These are phyloP conservation scores for Articulospora tetracladia DNA, from an alignment of 495 filamentous ascomycete genomes.

Conservation along the genomic window DNA sequence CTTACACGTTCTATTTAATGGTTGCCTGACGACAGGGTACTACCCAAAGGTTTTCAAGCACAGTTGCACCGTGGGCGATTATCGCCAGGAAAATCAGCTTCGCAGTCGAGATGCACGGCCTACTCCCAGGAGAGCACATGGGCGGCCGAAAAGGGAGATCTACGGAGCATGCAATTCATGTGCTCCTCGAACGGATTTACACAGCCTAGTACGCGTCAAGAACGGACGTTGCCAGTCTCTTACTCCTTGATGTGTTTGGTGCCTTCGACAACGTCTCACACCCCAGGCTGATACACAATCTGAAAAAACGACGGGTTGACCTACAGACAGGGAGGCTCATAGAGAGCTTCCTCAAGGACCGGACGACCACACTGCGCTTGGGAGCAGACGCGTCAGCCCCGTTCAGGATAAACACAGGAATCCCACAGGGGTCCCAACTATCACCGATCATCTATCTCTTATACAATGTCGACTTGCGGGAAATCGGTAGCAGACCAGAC, in stretches of 20 bases:
- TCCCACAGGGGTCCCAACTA: conserved; percentile 28
- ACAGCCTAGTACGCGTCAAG: conserved; percentile 19
- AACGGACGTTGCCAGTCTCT: neutral
- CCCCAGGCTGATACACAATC: conserved; percentile 2
- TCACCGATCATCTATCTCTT: conserved; percentile 29
- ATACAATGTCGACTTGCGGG: conserved; percentile 30
- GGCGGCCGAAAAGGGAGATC: conserved; percentile 21
- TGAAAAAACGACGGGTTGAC: conserved; percentile 2
- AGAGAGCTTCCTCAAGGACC: conserved; percentile 2
- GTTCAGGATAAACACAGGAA: neutral
- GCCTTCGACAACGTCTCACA: conserved; percentile 31
- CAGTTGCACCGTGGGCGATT: too few relatives aligned
- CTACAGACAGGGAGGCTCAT: conserved; percentile 2
- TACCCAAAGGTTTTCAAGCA: too few relatives aligned
- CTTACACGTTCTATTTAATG: too few relatives aligned
- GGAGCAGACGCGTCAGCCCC: neutral
- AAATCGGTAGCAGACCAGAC: conserved; percentile 2
- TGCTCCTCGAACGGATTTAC: conserved; percentile 20
- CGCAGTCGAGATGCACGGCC: conserved; percentile 15
- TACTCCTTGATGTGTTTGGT: conserved; percentile 19
- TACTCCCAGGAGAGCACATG: conserved; percentile 27
- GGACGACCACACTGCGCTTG: neutral
- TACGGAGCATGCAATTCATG: conserved; percentile 24
- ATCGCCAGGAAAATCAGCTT: conserved; percentile 24
- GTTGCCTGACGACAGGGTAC: too few relatives aligned